Evolutionary conservation across 2,329 filamentous ascomycete genomes (phyloP), one percentile per base, ranked within the genome.

Genomic region (Thielaviopsis punctulata): DNA sequence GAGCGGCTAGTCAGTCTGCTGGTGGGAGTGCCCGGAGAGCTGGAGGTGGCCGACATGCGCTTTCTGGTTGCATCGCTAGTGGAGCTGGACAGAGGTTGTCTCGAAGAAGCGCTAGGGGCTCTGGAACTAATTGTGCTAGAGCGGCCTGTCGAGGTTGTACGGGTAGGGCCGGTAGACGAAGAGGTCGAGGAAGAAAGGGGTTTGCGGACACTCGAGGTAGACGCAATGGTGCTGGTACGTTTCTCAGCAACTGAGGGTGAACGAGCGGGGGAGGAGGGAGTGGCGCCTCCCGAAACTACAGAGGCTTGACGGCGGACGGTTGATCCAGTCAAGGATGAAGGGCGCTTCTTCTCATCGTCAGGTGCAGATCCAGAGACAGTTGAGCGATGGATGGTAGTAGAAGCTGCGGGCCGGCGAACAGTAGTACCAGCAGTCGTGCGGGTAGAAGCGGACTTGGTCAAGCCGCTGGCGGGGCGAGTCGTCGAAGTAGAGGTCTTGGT

Each of bases 11-110:
- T 23, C 70, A 69, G 50, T 55, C 53, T 52, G 57, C 74, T 71
- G 50, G 68, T 52, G 2, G 66, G 56, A 3, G 69, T 61, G 30
- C 67, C 63, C 23, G 65, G 52, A 18, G 66, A 60, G 1, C 64
- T 61, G 24, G 71, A 66, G 21, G 69, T 67, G 1, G 69, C 69
- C 9, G 78, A 80, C 18, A 81, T 64, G 25, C 77, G 69, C 66
- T 80, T 82, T 61, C 71, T 76, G 18, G 71, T 68, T 44, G 76
- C 70, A 36, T 71, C 66, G 2, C 70, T 67, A 6, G 45, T 45
- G 3, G 39, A 33, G 15, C 67, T 55, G 23, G 53, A 44, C 23
- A 36, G 69, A 62, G 9, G 67, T 59, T 21, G 62, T 57, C 63
- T 65, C 10, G 65, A 55, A n/a, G 59, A 58, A 4, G 66, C 61